Evolutionary conservation across 345 rosid genomes (phyloP).

Genomic region (Euclidium syriacum): DNA sequence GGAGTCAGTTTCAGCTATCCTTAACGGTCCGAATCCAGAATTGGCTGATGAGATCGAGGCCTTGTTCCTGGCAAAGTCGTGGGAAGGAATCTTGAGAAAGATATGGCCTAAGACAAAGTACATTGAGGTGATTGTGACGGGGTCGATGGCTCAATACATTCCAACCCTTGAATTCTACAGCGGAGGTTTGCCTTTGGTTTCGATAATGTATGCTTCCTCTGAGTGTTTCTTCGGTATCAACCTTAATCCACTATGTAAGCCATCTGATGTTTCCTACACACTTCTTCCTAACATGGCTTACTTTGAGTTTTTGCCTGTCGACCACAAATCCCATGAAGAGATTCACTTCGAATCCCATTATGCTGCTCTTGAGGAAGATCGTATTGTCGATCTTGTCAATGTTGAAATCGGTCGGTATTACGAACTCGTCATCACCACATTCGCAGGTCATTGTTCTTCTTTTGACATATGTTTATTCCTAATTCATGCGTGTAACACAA

Average conservation of each 20-base stretch:
- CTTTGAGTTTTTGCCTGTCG: constrained; percentile 47
- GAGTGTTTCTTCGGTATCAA: constrained; percentile 55
- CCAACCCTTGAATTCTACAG: constrained; percentile 53
- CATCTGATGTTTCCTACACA: constrained; percentile 45
- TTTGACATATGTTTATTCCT: no score
- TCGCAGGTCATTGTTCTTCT: no score
- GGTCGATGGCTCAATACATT: constrained; percentile 62
- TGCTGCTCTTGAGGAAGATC: no score
- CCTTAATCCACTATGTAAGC: constrained; percentile 41
- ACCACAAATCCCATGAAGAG: no score
- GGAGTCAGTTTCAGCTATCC: constrained; percentile 39
- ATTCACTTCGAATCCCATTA: no score
- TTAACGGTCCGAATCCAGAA: constrained; percentile 35
- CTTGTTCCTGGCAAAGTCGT: constrained; percentile 38
- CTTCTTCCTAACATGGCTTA: constrained; percentile 56
- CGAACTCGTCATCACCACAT: no score
- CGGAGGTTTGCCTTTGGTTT: constrained; percentile 48
- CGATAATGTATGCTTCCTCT: constrained; percentile 64
- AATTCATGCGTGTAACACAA: no score
- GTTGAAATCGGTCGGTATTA: no score
- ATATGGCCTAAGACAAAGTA: constrained; percentile 53
- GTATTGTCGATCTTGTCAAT: no score
- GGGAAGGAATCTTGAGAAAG: constrained; percentile 51
- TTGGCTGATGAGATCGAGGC: constrained; percentile 41
- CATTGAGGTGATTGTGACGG: constrained; percentile 58